Base-by-base conservation (phyloP, 2,329 filamentous ascomycete genomes). In the Amauroascus niger region DNA sequence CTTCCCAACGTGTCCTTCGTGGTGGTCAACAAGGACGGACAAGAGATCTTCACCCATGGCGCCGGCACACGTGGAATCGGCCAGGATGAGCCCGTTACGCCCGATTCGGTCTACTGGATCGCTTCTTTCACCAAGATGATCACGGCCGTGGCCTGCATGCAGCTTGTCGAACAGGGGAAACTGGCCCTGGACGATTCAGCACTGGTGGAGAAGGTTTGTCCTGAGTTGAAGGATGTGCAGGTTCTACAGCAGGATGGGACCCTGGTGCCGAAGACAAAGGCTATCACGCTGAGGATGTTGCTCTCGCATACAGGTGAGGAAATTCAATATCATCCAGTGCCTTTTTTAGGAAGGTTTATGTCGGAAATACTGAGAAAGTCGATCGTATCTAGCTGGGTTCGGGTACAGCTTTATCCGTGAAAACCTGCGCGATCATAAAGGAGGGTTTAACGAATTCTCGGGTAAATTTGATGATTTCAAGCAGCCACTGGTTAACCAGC, bases 31-130 rank as follows among this genome's bases (percentile, higher is more conserved):
- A 75, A 70, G 50, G 61, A 71, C 56, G 77, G 77, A 18, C 64
- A 71, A 2, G 74, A 77, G 7, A 63, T 76, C 0, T 75, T 78
- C 58, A 68, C 69, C 1, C 70, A 80, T 59, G 67, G 77, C 0
- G 66, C 74, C 0, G 79, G 79, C 0, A 74, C 70, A 16, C 67
- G 71, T 2, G 78, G 78, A 0, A 45, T 71, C 4, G 65, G 18
- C 9, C 55, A 69, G 1, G 59, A 69, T 0, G 74, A 80, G 44
- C 69, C 75, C 3, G 81, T 86, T 77, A 75, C 75, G 0, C 66
- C 80, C 0, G 80, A 86, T 37, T 80, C 72, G 7, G 68, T 80
- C 0, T 86, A 83, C 60, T 79, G 76, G 75, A 75, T 80, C 18
- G 76, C 76, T 1, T 76, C 74, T 1, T 78, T 75, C 61, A 77